Conservation (phyloP, 75 land plant genomes). For the Pinus taeda region DNA sequence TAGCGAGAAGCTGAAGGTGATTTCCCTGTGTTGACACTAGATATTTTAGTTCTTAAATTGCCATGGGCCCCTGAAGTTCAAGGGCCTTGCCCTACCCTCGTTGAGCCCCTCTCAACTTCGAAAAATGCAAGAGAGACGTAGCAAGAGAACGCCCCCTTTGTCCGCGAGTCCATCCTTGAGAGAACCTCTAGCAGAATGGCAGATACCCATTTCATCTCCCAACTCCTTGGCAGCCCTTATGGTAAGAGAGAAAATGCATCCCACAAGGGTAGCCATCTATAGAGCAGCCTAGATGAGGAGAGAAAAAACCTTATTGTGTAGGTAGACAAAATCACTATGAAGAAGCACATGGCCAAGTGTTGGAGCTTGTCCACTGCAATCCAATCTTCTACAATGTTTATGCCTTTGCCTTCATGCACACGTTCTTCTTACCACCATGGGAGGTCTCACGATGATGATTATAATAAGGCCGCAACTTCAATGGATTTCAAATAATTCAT, state of each 20-base stretch:
- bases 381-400: slow-evolving; percentile 42
- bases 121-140: slow-evolving; percentile 11
- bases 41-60: not conserved
- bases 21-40: not conserved
- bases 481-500: too few species aligned
- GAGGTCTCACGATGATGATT: too few species aligned
- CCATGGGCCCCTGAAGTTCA: not conserved
- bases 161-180: slow-evolving; percentile 65
- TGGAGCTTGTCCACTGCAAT: slow-evolving; percentile 55
- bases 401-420: not conserved
- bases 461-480: too few species aligned
- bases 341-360: slow-evolving; percentile 55
- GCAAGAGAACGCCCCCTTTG: slow-evolving; percentile 44
- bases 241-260: slow-evolving; percentile 29
- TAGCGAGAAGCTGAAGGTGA: not conserved
- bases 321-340: slow-evolving; percentile 34
- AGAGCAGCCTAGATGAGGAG: slow-evolving; percentile 22
- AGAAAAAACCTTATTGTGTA: slow-evolving; percentile 14
- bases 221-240: slow-evolving; percentile 73
- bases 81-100: not conserved
- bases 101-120: not conserved
- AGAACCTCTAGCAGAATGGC: slow-evolving; percentile 52
- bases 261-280: slow-evolving; percentile 33
- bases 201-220: slow-evolving; percentile 52
- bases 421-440: too few species aligned